These are phyloP conservation scores for Colletotrichum gloeosporioides DNA, from an alignment of 2,329 filamentous ascomycete species.

Conservation along the genomic window DNA sequence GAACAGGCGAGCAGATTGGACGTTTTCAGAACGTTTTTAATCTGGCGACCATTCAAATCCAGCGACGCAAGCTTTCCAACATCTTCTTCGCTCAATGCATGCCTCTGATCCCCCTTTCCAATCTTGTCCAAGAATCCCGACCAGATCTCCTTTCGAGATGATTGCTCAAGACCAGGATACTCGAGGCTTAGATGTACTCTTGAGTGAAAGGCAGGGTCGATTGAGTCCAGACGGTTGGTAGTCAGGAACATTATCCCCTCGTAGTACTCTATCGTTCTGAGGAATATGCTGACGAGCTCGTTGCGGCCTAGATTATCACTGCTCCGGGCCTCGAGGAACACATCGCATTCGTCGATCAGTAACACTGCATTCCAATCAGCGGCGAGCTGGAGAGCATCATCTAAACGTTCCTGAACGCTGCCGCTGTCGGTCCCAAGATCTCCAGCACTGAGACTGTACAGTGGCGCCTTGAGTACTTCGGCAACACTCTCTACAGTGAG, in stretches of 20 bases:
- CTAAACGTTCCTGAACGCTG: not conserved
- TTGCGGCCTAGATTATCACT: slow-evolving; percentile 52
- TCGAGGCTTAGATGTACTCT: not conserved
- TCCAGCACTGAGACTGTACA: not conserved
- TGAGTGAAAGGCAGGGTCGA: slow-evolving; percentile 37
- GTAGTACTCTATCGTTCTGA: slow-evolving; percentile 40
- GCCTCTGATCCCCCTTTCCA: not conserved
- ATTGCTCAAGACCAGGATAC: not conserved
- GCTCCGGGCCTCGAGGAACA: slow-evolving; percentile 73
- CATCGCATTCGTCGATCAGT: slow-evolving; percentile 83
- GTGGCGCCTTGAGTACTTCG: not conserved
- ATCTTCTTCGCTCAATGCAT: not conserved
- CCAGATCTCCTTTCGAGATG: not conserved
- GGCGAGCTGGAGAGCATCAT: not conserved
- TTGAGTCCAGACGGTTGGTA: slow-evolving; percentile 40
- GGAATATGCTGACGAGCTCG: slow-evolving; percentile 37
- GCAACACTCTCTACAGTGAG: slow-evolving; percentile 24
- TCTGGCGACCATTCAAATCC: not conserved
- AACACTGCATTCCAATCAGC: slow-evolving; percentile 77
- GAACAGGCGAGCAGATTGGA: not conserved
- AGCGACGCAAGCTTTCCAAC: not conserved
- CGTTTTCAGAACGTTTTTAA: not conserved
- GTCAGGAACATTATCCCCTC: slow-evolving; percentile 42
- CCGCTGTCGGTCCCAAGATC: not conserved
- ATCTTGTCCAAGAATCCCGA: not conserved